Base-by-base conservation (phyloP, 768 basidiomycete genomes). In the Russula dissimulans region DNA sequence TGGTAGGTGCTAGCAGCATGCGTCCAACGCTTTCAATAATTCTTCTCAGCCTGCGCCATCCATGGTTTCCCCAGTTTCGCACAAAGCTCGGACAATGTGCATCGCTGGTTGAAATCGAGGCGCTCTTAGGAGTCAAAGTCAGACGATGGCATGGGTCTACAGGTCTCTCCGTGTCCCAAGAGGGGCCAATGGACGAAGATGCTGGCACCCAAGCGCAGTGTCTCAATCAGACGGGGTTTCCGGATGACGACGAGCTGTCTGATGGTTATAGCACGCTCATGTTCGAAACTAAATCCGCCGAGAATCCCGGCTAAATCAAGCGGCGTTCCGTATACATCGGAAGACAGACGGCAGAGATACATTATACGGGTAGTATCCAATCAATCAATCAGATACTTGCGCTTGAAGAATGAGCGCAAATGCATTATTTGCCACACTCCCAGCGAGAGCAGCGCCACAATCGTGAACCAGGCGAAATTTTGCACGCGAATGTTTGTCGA, bases 351-450 rank as follows among this genome's bases (percentile, higher is more conserved):
- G 36, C 39, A 49, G 17, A 41, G 22, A 41, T 36, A 26, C 22
- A 48, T 22, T 22, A 47, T 61, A 46, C 59, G 17, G 38, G 10
- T 12, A 26, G n/a, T 49, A 39, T 31, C n/a, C 54, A 12, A 54
- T 54, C 45, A 72, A 58, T 94, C 91, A 68, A 94, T 94, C 69
- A 94, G 85, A 74, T 94, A 92, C 75, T 94, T 97, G 69, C 88
- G 82, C 77, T 91, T 94, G 83, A 98, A 97, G 83, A 89, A 98
- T 6, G 92, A 82, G 48, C 94, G 84, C 14, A 99, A 77, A 70
- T 98, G 95, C 70, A 97, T 75, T 47, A 99, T 89, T 75, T 97
- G 94, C 97, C 95, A 99, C 46, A 80, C 81, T 7, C 97, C 95
- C 41, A 97, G 78, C 31, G 77, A 82, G 36, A 92, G 71, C 47